These are phyloP conservation scores for Cytospora schulzeri DNA, from an alignment of 2,329 filamentous ascomycete species.

Conservation along the genomic window DNA sequence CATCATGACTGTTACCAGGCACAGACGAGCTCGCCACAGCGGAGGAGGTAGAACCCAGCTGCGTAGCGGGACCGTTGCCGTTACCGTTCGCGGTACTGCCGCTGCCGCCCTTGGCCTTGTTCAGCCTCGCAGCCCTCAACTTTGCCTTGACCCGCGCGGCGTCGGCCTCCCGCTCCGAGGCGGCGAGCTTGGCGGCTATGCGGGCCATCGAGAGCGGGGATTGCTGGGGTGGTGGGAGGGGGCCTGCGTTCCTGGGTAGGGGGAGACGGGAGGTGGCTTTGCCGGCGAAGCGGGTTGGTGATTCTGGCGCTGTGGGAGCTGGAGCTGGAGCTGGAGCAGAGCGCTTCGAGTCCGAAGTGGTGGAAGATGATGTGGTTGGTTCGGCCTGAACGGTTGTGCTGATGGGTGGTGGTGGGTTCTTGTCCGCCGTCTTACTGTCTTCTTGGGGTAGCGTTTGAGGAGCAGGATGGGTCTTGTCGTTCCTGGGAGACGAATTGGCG, in stretches of 20 bases:
- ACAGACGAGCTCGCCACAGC: constrained; percentile 12
- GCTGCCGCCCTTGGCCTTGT: constrained; percentile 32
- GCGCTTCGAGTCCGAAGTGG: constrained; percentile 8
- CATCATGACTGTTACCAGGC: neutral
- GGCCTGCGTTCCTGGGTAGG: constrained; percentile 39
- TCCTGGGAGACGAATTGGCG: neutral
- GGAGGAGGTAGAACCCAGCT: constrained; percentile 13
- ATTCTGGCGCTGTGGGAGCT: constrained; percentile 13
- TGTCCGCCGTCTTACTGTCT: constrained; percentile 18
- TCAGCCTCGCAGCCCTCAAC: constrained; percentile 54
- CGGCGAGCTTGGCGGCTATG: constrained; percentile 65
- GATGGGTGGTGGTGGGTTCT: constrained; percentile 29
- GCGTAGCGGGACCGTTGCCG: constrained; percentile 33
- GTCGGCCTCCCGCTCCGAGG: constrained; percentile 65
- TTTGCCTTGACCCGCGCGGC: constrained; percentile 65
- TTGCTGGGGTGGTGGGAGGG: constrained; percentile 47
- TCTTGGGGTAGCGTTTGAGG: constrained; percentile 4
- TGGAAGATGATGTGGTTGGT: neutral
- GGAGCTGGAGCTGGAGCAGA: neutral
- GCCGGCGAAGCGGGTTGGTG: constrained; percentile 32
- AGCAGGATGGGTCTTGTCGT: constrained; percentile 6
- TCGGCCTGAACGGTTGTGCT: neutral
- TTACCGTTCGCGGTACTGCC: constrained; percentile 22
- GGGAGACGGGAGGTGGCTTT: constrained; percentile 38
- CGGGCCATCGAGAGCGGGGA: constrained; percentile 62